Percentiles rank a stretch among this genome's conserved stretches.
These are phyloP conservation scores for Rhinocladiella mackenziei DNA, from an alignment of 2,329 filamentous ascomycete species.

Conservation along the genomic window DNA sequence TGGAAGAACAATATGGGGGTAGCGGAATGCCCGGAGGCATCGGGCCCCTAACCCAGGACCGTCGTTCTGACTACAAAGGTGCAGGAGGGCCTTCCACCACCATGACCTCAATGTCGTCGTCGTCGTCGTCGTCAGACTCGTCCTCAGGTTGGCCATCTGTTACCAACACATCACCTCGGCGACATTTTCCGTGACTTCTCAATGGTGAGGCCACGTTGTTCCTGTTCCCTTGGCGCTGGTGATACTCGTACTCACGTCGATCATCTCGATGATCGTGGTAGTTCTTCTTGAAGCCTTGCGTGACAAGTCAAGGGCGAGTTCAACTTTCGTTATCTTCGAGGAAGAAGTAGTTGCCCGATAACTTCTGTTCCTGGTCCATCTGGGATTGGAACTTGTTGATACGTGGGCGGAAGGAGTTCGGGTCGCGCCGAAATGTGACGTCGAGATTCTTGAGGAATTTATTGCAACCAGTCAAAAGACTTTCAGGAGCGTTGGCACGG, in stretches of 20 bases:
- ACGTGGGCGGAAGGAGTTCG: slow-evolving; percentile 89
- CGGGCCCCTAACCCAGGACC: too few relatives aligned
- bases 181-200: too few relatives aligned
- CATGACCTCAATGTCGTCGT: too few relatives aligned
- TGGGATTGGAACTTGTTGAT: slow-evolving; percentile 98
- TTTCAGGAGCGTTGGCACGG: slow-evolving; percentile 85
- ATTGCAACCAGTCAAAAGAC: slow-evolving; percentile 92
- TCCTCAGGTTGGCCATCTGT: too few relatives aligned
- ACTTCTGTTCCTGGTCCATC: slow-evolving; percentile 96
- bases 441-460: slow-evolving; percentile 93
- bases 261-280: slow-evolving; percentile 18
- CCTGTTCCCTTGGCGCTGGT: slow-evolving; percentile 11
- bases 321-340: slow-evolving; percentile 78
- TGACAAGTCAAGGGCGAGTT: slow-evolving; percentile 58
- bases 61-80: too few relatives aligned
- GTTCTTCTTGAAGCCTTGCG: slow-evolving; percentile 39
- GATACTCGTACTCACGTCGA: slow-evolving; percentile 13
- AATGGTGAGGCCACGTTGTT: too few relatives aligned
- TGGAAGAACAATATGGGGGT: too few relatives aligned
- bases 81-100: too few relatives aligned
- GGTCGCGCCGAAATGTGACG: slow-evolving; percentile 97
- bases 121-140: too few relatives aligned
- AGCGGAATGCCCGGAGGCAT: too few relatives aligned
- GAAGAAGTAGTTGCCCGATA: slow-evolving; percentile 95
- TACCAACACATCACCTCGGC: too few relatives aligned